phyloP scores from a whole-genome alignment of 768 basidiomycete genomes.

The Galerina sulciceps region DNA sequence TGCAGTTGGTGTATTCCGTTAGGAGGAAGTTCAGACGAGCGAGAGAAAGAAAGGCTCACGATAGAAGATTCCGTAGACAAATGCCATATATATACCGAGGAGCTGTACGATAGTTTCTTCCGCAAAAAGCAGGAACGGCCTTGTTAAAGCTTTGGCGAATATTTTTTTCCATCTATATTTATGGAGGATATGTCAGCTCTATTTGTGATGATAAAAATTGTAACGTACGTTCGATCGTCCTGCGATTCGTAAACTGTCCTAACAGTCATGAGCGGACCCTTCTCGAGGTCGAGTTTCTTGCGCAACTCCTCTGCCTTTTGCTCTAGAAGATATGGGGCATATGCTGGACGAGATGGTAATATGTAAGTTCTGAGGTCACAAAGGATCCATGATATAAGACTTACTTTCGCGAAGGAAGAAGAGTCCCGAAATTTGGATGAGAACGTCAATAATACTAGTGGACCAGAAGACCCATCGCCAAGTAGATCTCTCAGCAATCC shows the following conservation, averaged over 20 bases:
- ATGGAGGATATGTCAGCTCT: background rate
- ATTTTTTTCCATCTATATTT: constrained; percentile 52
- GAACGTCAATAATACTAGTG: constrained; percentile 58
- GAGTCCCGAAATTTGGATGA: constrained; percentile 58
- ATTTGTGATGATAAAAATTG: background rate
- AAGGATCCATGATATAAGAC: constrained; percentile 15
- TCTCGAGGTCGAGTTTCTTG: constrained; percentile 51
- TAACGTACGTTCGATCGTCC: constrained; percentile 47
- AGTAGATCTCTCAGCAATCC: constrained; percentile 62
- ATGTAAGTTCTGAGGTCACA: background rate
- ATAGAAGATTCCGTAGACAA: constrained; percentile 64
- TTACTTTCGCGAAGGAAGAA: constrained; percentile 67
- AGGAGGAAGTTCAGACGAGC: background rate
- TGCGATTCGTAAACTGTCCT: constrained; percentile 51
- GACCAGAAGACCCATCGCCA: constrained; percentile 85
- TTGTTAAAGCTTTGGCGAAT: constrained; percentile 54
- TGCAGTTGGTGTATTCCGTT: constrained; percentile 25
- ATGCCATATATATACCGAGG: constrained; percentile 70
- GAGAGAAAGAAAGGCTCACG: constrained; percentile 36
- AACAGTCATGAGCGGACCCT: constrained; percentile 38
- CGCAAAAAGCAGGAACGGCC: constrained; percentile 70
- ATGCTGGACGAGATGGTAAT: constrained; percentile 33
- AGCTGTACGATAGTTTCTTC: constrained; percentile 71
- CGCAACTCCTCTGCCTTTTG: constrained; percentile 53
- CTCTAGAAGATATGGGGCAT: constrained; percentile 47